Evolutionary conservation across 2,329 filamentous ascomycete genomes (phyloP).

Genomic region (Sporothrix dimorphospora): DNA sequence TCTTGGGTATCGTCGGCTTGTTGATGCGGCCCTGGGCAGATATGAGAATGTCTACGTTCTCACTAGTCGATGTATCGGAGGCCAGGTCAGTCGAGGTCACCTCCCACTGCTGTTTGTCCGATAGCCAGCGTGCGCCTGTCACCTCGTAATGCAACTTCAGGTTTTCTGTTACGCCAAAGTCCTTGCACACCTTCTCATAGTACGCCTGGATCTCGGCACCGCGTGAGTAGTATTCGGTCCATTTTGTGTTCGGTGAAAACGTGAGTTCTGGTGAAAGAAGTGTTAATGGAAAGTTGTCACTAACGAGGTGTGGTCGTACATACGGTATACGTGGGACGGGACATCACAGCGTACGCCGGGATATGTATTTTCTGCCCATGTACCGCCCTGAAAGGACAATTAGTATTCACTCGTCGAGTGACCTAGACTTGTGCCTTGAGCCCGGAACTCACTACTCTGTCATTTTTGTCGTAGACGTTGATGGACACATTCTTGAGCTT

Average conservation of each 20-base stretch:
- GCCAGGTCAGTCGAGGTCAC: neutral
- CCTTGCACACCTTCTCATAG: neutral
- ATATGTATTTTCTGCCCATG: conserved; percentile 17
- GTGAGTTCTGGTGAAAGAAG: neutral
- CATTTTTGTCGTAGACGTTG: neutral
- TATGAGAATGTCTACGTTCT: neutral
- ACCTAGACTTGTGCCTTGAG: neutral
- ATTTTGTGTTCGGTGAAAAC: neutral
- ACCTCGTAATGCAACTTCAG: neutral
- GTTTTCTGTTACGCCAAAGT: neutral
- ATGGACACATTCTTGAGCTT: neutral
- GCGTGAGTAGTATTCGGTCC: neutral
- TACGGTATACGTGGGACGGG: neutral
- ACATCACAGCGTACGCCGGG: neutral
- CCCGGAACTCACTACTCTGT: neutral
- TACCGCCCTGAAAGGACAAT: neutral
- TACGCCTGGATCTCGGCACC: neutral
- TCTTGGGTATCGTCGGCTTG: neutral
- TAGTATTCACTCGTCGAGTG: neutral
- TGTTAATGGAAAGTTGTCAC: neutral
- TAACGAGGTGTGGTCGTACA: neutral
- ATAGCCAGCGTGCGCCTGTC: neutral
- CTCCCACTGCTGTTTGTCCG: neutral
- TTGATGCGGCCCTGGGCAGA: neutral
- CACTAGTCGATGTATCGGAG: neutral